Conservation (phyloP, 164 flowering plant genomes). For the Cinnamomum micranthum region DNA sequence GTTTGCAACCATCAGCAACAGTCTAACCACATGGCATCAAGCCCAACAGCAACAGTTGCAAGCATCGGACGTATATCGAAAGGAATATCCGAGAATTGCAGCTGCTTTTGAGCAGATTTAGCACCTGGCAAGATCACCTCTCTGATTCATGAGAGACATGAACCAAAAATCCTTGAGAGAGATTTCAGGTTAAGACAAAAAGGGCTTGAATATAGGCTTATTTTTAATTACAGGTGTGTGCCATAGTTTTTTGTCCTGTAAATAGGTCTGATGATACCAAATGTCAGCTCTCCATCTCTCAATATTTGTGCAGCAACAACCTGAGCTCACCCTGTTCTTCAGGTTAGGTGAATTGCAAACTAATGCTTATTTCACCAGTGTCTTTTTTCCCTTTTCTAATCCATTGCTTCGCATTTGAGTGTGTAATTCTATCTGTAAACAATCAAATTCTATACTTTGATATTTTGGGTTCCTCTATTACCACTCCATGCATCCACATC, state of each 20-base stretch:
- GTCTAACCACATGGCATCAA: slow-evolving; percentile 40
- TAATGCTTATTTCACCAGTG: slow-evolving; percentile 22
- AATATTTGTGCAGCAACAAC: slow-evolving; percentile 22
- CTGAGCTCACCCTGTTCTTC: slow-evolving; percentile 9
- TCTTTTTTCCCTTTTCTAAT: slow-evolving; percentile 12
- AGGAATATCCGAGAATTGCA: slow-evolving; percentile 41
- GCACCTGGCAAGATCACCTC: slow-evolving; percentile 9
- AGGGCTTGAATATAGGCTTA: slow-evolving; percentile 24
- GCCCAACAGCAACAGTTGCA: slow-evolving; percentile 38
- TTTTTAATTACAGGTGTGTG: slow-evolving; percentile 44
- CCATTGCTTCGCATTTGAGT: slow-evolving; percentile 13
- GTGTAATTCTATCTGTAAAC: slow-evolving; percentile 16
- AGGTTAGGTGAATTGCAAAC: slow-evolving; percentile 26
- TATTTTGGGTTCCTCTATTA: neutral
- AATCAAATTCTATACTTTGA: neutral
- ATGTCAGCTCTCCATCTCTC: slow-evolving; percentile 12
- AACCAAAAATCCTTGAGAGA: neutral
- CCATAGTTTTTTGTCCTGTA: slow-evolving; percentile 40
- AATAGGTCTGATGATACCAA: slow-evolving; percentile 34
- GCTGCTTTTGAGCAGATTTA: slow-evolving; percentile 59
- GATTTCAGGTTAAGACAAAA: slow-evolving; percentile 10
- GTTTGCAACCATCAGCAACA: slow-evolving; percentile 17
- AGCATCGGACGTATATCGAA: slow-evolving; percentile 31
- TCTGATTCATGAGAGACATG: slow-evolving; percentile 1
- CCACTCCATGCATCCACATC: neutral